These are phyloP conservation scores for Naegleria lovaniensis DNA, from an alignment of 208 protist genomes.

Conservation along the genomic window DNA sequence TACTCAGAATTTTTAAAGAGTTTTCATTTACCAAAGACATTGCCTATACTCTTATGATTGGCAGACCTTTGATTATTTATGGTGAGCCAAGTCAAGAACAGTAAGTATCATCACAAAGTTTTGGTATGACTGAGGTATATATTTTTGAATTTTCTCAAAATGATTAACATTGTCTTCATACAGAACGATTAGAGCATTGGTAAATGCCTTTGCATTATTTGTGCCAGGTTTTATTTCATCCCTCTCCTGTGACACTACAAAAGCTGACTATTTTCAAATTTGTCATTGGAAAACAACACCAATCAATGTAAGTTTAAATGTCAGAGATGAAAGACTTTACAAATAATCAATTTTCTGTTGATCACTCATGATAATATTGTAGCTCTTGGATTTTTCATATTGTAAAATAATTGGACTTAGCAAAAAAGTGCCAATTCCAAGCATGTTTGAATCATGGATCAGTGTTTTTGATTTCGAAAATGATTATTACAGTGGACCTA, in stretches of 20 bases:
- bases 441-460: not conserved
- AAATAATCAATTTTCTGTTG: not conserved
- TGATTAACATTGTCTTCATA: not conserved
- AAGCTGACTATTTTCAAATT: not conserved
- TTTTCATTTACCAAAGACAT: constrained; percentile 17
- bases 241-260: not conserved
- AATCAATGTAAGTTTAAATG: not conserved
- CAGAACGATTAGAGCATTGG: not conserved
- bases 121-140: no score
- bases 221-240: not conserved
- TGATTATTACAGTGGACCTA: not conserved
- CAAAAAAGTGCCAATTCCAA: not conserved
- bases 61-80: not conserved
- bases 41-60: not conserved
- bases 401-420: not conserved
- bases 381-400: not conserved
- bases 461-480: not conserved
- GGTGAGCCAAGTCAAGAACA: not conserved
- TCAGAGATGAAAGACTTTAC: not conserved
- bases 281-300: not conserved
- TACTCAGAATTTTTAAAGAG: not conserved
- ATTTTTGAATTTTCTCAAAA: not conserved
- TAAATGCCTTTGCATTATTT: not conserved
- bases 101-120: no score
- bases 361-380: not conserved